Percentiles rank a stretch among this genome's conserved stretches.
phyloP scores from a whole-genome alignment of 192 early-diverging fungal genomes.

The Kappamyces sp. region DNA sequence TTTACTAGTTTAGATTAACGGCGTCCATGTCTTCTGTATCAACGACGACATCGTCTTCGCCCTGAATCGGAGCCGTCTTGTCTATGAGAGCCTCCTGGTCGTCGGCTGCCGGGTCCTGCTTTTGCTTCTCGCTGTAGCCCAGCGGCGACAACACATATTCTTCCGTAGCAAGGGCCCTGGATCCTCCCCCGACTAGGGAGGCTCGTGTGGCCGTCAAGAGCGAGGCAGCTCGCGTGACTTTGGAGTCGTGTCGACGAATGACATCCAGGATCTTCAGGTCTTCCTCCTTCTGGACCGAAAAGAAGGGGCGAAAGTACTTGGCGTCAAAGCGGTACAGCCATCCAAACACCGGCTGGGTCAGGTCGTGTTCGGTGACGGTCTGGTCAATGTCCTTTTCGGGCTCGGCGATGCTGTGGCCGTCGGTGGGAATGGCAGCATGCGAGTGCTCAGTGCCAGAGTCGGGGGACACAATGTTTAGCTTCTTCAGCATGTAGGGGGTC shows the following conservation, averaged over 20 bases:
- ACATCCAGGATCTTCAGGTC: conserved; percentile 1
- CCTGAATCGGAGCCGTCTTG: background rate
- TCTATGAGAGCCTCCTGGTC: background rate
- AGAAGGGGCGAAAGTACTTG: conserved; percentile 20
- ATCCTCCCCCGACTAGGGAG: background rate
- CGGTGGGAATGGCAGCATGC: background rate
- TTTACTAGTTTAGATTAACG: conserved; percentile 9
- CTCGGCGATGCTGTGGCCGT: background rate
- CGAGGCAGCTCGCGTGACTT: background rate
- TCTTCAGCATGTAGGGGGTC: conserved; percentile 51
- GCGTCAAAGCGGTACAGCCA: conserved; percentile 42
- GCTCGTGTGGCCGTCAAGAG: background rate
- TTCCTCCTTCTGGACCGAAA: background rate
- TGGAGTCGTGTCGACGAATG: background rate
- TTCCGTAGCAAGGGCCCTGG: background rate
- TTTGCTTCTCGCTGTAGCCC: background rate
- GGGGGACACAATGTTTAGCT: conserved; percentile 35
- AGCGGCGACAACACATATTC: background rate
- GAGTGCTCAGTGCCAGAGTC: conserved; percentile 13
- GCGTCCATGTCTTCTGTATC: background rate
- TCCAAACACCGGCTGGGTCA: conserved; percentile 36
- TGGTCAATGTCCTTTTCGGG: conserved; percentile 31
- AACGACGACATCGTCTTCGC: too few species aligned
- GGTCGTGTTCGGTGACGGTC: conserved; percentile 21
- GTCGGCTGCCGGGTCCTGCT: background rate